Evolutionary conservation across 129 eudicot species (phyloP), one percentile per base, ranked within the genome.

Genomic region (Glebionis coronaria): DNA sequence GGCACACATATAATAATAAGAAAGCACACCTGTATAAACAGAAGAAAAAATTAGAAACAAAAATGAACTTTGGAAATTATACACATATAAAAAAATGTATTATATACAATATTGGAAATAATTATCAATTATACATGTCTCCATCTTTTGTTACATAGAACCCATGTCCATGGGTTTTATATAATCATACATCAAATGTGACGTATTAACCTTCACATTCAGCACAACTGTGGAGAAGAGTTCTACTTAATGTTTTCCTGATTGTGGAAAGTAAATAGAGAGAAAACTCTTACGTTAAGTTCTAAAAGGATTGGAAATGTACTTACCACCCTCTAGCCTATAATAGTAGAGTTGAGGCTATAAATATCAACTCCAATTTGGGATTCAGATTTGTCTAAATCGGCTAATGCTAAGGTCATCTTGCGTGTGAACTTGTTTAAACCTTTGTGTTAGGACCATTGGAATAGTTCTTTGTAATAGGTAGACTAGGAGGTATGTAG

Each of bases 321-420:
- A 67, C 21, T 27, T 49, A 12, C 69, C 61, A 12, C 11, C 0
- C 16, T 21, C 67, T 85, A 85, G 64, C 82, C 90, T 8, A 84
- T 56, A 60, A 89, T 86, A 70, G 94, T 89, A 62, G 83, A 67
- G 66, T 78, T 86, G 63, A 89, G 78, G 80, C 85, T 86, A 69
- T 85, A 82, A 58, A 86, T 88, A 75, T 89, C 86, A 27, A 86
- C 81, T n/a, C 88, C 97, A 64, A 89, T 86, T 60, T 86, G 97
- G 70, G 97, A 90, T 82, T 89, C 94, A 18, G 94, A 88, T 70
- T 81, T 86, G 73, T 86, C 97, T 73, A 79, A 65, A 64, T 89
- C 96, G 12, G 90, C 85, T 15, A 92, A 76, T 28, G 92, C 92
- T 9, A 92, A 75, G 63, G 58, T 77, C 63, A 81, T 76, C 51